A percentile compares a stretch with the other conserved stretches of the same genome.
Conservation (phyloP, 768 basidiomycete genomes). For the Hygrophoropsis aurantiaca region DNA sequence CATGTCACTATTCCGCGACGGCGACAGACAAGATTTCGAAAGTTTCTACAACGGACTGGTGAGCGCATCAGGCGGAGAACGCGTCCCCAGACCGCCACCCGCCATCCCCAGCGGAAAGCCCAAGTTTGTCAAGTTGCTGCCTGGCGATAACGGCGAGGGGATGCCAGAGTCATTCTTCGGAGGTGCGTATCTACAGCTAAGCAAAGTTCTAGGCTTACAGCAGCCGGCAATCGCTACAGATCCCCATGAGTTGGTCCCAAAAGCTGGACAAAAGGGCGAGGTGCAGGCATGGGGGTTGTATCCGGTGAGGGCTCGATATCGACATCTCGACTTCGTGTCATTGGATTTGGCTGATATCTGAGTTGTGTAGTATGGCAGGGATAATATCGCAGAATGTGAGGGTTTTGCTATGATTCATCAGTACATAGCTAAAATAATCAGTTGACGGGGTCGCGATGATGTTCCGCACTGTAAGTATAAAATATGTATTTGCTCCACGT, state of each 20-base stretch:
- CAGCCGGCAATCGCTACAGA: too few relatives aligned
- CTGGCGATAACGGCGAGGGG: conserved; percentile 23
- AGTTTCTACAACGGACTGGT: too few relatives aligned
- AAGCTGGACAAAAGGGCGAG: conserved; percentile 25
- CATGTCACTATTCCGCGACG: too few relatives aligned
- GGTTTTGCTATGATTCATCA: background rate
- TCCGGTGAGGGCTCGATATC: conserved; percentile 13
- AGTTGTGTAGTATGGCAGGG: conserved; percentile 17
- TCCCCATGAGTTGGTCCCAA: background rate
- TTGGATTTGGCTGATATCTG: too few relatives aligned
- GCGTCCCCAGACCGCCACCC: too few relatives aligned
- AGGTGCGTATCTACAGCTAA: conserved; percentile 13
- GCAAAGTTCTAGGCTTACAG: conserved; percentile 9
- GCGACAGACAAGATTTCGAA: too few relatives aligned
- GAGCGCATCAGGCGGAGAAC: too few relatives aligned
- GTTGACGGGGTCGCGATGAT: conserved; percentile 10
- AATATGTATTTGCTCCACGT: conserved; percentile 1
- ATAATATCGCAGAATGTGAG: conserved; percentile 18
- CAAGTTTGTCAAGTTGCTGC: conserved; percentile 20
- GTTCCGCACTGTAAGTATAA: conserved; percentile 1
- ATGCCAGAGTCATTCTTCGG: conserved; percentile 25
- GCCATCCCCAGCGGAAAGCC: background rate
- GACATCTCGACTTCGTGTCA: too few relatives aligned
- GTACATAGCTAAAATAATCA: conserved; percentile 11
- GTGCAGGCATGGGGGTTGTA: conserved; percentile 32